Percentiles rank a stretch among this genome's conserved stretches.
Conservation (phyloP, 495 filamentous ascomycete species). For the Trichocladium antarcticum region DNA sequence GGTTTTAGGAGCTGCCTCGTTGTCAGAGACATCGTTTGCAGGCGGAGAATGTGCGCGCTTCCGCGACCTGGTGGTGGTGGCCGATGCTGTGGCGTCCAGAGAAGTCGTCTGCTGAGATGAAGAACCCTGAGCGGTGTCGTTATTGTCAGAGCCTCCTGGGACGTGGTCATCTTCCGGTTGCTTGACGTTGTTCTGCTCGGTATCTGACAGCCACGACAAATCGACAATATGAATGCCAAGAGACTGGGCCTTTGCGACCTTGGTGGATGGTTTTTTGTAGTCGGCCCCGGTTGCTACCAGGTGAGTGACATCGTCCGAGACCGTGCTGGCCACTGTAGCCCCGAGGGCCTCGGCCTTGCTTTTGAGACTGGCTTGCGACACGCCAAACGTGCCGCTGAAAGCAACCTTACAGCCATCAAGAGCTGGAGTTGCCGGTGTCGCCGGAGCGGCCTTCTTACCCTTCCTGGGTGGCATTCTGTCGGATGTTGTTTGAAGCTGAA, state of each 20-base stretch:
- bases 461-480: constrained; percentile 20
- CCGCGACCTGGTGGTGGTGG: constrained; percentile 4
- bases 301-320: constrained; percentile 47
- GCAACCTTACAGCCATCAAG: constrained; percentile 42
- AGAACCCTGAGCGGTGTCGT: not conserved
- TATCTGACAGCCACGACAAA: constrained; percentile 52
- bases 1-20: constrained; percentile 11
- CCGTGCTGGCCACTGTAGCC: constrained; percentile 34
- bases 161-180: constrained; percentile 21
- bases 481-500: not conserved
- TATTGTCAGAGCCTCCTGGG: not conserved
- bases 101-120: constrained; percentile 2
- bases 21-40: constrained; percentile 1
- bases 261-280: constrained; percentile 36
- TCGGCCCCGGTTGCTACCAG: constrained; percentile 46
- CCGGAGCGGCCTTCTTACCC: constrained; percentile 21
- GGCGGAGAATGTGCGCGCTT: constrained; percentile 18
- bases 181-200: constrained; percentile 32
- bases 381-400: constrained; percentile 50
- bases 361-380: constrained; percentile 40
- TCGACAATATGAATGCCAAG: constrained; percentile 46
- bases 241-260: constrained; percentile 42
- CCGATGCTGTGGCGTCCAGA: not conserved
- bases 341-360: constrained; percentile 39
- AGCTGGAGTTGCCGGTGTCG: constrained; percentile 18